Percentiles rank a stretch among this genome's conserved stretches.
Conservation (phyloP, 306 rosid species). For the Datisca glomerata region DNA sequence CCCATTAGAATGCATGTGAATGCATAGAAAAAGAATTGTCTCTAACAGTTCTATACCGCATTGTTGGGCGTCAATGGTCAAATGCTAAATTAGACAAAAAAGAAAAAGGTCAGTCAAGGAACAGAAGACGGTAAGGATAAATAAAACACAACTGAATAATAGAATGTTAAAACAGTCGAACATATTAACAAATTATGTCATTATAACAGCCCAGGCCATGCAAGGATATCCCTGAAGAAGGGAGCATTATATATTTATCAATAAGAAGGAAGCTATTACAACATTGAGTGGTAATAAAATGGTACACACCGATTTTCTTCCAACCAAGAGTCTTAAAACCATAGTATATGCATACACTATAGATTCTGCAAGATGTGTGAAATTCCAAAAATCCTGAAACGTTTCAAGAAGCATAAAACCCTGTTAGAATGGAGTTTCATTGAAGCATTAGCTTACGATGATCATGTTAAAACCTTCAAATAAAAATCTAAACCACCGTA, state of each 20-base stretch:
- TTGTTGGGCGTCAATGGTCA: slow-evolving; percentile 56
- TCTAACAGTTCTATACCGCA: slow-evolving; percentile 53
- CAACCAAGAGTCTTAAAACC: slow-evolving; percentile 44
- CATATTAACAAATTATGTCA: too few relatives aligned
- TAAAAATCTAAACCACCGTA: slow-evolving; percentile 7
- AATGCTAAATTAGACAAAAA: slow-evolving; percentile 33
- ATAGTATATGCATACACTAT: slow-evolving; percentile 58
- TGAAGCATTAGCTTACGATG: not conserved
- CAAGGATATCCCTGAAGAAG: too few relatives aligned
- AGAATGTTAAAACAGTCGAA: too few relatives aligned
- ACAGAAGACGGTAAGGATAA: too few relatives aligned
- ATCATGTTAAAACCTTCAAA: slow-evolving; percentile 1
- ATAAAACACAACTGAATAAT: too few relatives aligned
- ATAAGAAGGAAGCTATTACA: slow-evolving; percentile 8
- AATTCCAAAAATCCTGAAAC: slow-evolving; percentile 58
- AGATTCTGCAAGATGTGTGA: slow-evolving; percentile 36
- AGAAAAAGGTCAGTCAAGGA: too few relatives aligned
- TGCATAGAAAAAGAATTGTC: slow-evolving; percentile 42
- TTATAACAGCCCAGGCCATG: not conserved
- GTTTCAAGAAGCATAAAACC: slow-evolving; percentile 5
- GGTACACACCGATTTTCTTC: slow-evolving; percentile 41
- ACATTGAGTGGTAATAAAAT: slow-evolving; percentile 5
- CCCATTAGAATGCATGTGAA: slow-evolving; percentile 35
- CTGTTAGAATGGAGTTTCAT: not conserved
- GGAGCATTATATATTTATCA: too few relatives aligned